phyloP scores from a whole-genome alignment of 768 basidiomycete species.

The Phaffia tasmanica region DNA sequence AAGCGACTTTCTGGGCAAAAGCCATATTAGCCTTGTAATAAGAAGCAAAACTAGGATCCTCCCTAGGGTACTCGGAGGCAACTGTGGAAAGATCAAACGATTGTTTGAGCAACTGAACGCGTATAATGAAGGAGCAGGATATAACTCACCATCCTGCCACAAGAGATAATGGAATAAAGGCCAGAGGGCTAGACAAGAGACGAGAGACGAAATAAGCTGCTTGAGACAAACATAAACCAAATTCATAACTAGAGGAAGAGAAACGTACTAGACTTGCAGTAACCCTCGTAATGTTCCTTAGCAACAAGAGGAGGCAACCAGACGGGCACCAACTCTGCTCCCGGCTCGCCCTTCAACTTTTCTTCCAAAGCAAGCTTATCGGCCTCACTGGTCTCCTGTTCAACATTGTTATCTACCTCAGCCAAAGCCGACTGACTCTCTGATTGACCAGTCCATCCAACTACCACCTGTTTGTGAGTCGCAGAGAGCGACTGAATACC shows the following conservation, averaged over 20 bases:
- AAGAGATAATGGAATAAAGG: slow-evolving; percentile 96
- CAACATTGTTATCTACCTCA: slow-evolving; percentile 26
- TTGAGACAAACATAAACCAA: background rate
- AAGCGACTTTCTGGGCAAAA: slow-evolving; percentile 69
- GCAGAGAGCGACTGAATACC: slow-evolving; percentile 74
- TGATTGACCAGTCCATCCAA: slow-evolving; percentile 77
- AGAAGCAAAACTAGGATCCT: slow-evolving; percentile 59
- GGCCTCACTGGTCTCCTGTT: slow-evolving; percentile 45
- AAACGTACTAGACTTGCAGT: slow-evolving; percentile 89
- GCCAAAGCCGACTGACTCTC: slow-evolving; percentile 41
- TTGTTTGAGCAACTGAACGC: background rate
- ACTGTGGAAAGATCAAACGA: slow-evolving; percentile 38
- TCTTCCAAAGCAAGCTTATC: slow-evolving; percentile 58
- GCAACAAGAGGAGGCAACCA: slow-evolving; percentile 83
- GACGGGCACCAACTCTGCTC: slow-evolving; percentile 70
- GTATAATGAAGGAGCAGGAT: background rate
- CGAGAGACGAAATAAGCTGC: slow-evolving; percentile 8
- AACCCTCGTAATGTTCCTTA: slow-evolving; percentile 90
- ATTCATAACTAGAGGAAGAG: background rate
- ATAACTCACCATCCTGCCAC: slow-evolving; percentile 61
- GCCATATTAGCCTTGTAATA: slow-evolving; percentile 74
- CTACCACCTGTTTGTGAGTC: slow-evolving; percentile 78
- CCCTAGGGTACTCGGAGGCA: slow-evolving; percentile 73
- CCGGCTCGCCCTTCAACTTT: slow-evolving; percentile 48
- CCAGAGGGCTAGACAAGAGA: slow-evolving; percentile 60